phyloP scores from a whole-genome alignment of 805 yeast genomes.

The Saturnispora hagleri region DNA sequence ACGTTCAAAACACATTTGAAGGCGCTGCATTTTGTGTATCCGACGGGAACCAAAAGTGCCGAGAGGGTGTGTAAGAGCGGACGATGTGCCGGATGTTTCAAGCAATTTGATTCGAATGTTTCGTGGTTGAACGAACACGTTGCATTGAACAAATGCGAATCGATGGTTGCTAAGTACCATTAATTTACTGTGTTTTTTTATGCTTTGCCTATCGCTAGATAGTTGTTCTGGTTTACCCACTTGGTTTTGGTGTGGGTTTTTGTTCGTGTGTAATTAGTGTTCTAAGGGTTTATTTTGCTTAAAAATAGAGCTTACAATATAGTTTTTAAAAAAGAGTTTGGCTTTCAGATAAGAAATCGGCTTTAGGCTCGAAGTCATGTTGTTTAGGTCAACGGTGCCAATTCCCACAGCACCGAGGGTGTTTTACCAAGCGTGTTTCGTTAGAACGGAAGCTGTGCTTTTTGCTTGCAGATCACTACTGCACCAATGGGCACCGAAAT shows the following conservation, averaged over 20 bases:
- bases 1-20: slow-evolving; percentile 51
- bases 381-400: too few species aligned
- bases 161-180: slow-evolving; percentile 20
- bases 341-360: too few species aligned
- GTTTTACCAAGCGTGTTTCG: too few species aligned
- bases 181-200: not conserved
- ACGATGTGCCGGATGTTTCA: slow-evolving; percentile 47
- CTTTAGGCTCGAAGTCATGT: too few species aligned
- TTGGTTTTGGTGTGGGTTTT: not conserved
- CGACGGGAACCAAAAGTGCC: slow-evolving; percentile 43
- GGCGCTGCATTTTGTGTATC: slow-evolving; percentile 48
- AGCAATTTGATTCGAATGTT: slow-evolving; percentile 37
- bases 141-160: slow-evolving; percentile 39
- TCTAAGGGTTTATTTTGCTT: not conserved
- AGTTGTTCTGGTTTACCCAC: not conserved
- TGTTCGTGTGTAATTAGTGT: not conserved
- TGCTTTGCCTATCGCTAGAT: not conserved
- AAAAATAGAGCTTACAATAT: too few species aligned
- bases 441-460: too few species aligned
- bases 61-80: slow-evolving; percentile 37
- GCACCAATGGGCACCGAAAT: too few species aligned
- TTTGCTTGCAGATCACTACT: too few species aligned
- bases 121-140: slow-evolving; percentile 46
- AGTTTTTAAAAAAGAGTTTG: too few species aligned
- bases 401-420: too few species aligned